Percentiles rank a stretch among this genome's conserved stretches.
Conservation (phyloP, 2,329 filamentous ascomycete species). For the Venturia effusa region DNA sequence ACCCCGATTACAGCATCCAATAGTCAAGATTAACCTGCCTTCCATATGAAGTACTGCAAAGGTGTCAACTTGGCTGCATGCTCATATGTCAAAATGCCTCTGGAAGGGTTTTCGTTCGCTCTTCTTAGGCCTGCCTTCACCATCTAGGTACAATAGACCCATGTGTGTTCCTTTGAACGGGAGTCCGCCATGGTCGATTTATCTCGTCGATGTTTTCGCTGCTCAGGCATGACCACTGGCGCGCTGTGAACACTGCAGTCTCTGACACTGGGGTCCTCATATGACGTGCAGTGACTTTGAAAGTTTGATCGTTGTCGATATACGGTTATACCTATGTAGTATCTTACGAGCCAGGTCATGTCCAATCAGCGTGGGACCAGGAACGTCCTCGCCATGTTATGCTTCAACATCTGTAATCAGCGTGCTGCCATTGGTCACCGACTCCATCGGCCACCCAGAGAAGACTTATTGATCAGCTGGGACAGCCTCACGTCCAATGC, state of each 20-base stretch:
- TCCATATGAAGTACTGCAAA: slow-evolving; percentile 25
- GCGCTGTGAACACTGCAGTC: slow-evolving; percentile 13
- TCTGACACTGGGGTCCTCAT: no score
- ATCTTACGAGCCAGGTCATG: no score
- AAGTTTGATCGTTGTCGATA: no score
- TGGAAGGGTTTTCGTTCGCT: slow-evolving; percentile 16
- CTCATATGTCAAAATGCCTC: slow-evolving; percentile 22
- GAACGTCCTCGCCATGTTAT: neutral
- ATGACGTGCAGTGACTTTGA: no score
- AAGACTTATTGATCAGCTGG: neutral
- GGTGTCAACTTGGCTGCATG: slow-evolving; percentile 21
- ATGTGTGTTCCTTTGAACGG: slow-evolving; percentile 17
- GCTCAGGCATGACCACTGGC: slow-evolving; percentile 14
- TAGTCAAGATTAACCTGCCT: no score
- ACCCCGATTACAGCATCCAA: no score
- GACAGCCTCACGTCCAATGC: neutral
- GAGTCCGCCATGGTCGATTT: neutral
- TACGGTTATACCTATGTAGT: no score
- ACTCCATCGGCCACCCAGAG: neutral
- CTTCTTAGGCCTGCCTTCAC: slow-evolving; percentile 15
- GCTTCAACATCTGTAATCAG: neutral
- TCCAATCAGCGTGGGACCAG: neutral
- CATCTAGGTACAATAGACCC: slow-evolving; percentile 15
- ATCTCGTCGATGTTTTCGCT: neutral
- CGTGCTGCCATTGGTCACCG: neutral